phyloP scores from a whole-genome alignment of 1,284 basidiomycete genomes.

The Leccinum olivaceoglutinosum region DNA sequence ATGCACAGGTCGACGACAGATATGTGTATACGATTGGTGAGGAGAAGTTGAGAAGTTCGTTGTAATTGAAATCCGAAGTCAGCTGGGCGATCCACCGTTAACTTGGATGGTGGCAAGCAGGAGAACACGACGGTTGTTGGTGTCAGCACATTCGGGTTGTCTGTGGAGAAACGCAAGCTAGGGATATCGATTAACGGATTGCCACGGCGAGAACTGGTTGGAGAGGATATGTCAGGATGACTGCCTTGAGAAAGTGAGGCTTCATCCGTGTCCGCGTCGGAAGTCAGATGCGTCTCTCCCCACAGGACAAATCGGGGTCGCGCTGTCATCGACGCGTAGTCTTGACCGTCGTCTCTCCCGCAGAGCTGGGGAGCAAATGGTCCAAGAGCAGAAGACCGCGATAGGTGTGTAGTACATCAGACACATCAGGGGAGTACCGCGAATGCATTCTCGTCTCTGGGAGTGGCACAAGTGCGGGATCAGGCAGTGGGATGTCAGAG shows the following conservation, averaged over 20 bases:
- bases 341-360: conserved; percentile 53
- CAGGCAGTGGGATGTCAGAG: conserved; percentile 21
- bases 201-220: conserved; percentile 28
- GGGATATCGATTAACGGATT: conserved; percentile 32
- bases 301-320: conserved; percentile 81
- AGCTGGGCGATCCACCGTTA: conserved; percentile 88
- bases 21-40: conserved; percentile 83
- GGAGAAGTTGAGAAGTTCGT: conserved; percentile 80
- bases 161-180: conserved; percentile 21
- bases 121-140: conserved; percentile 45
- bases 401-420: conserved; percentile 76
- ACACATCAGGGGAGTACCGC: conserved; percentile 65
- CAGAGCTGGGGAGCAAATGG: conserved; percentile 40
- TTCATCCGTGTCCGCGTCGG: conserved; percentile 39
- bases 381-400: conserved; percentile 68
- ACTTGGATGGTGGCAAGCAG: conserved; percentile 70
- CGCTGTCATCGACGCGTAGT: conserved; percentile 54
- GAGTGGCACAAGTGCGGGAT: conserved; percentile 27
- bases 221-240: conserved; percentile 41
- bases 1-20: conserved; percentile 71
- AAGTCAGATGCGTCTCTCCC: conserved; percentile 52
- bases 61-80: conserved; percentile 77
- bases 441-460: conserved; percentile 50
- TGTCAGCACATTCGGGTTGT: conserved; percentile 12
- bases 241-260: conserved; percentile 46